Evolutionary conservation across 1,284 basidiomycete genomes (phyloP), one percentile per base, ranked within the genome.

Genomic region (Papiliotrema nemorosa): DNA sequence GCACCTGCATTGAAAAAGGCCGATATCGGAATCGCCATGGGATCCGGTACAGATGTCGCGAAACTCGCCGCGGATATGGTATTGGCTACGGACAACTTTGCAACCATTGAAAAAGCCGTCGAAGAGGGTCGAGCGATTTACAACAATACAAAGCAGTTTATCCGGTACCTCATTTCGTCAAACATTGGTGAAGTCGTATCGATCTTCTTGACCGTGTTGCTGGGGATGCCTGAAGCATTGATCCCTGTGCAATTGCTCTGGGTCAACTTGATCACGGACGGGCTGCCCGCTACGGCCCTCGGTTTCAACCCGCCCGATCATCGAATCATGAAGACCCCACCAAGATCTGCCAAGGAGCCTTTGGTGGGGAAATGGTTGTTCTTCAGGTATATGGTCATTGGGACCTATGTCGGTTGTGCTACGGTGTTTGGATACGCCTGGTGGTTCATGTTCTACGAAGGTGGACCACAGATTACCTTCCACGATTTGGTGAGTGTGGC

Each of bases 11-110:
- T 98, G 64, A 96, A 96, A 74, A 93, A 88, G 79, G 94, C 94
- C 16, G 93, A 97, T 66, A 97, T 98, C 63, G 94, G 94, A 67
- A 88, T 98, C 50, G 88, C 91, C n/a, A 97, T 98, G 94, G 94
- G 94, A 42, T 90, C 88, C 56, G 96, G 94, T 44, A 98, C 94
- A 0, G 96, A 99, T 69, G 96, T 99, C 25, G 94, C 96, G 53
- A 97, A 97, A 76, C 81, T 97, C 58, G 96, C 96, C 10, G 91
- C 93, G 10, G 94, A 99, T 73, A 94, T 92, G 88, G 88, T 93
- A 33, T 82, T 93, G 41, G 88, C 90, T 3, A 70, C 66, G 16
- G 68, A 75, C 62, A 78, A 75, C 70, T 82, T 82, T 72, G 77
- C 92, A 6, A 97, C 96, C 1, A 96, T 99, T 71, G 86, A 96